Percentiles rank a stretch among this genome's conserved stretches.
Conservation (phyloP, 371 early-diverging fungal genomes). For the Mortierella sp. region DNA sequence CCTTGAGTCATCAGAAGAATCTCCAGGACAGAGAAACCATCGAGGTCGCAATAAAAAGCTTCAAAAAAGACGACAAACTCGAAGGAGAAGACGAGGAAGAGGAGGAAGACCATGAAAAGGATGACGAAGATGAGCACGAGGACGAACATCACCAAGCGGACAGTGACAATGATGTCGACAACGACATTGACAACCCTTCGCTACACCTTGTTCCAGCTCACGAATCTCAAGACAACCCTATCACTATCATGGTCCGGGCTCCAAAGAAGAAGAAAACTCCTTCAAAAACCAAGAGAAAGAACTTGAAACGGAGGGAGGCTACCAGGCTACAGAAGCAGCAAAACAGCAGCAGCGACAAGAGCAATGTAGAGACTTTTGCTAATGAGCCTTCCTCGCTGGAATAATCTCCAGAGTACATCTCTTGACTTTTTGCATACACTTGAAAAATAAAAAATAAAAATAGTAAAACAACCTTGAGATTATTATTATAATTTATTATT, state of each 20-base stretch:
- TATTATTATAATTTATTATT: too few relatives aligned
- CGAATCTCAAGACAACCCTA: background rate
- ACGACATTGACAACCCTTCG: background rate
- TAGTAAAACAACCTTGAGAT: too few relatives aligned
- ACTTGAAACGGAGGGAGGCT: slow-evolving; percentile 2
- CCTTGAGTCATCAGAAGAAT: background rate
- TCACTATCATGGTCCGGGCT: background rate
- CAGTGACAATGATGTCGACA: background rate
- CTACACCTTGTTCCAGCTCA: background rate
- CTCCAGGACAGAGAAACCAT: too few relatives aligned
- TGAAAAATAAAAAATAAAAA: too few relatives aligned
- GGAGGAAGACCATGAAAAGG: background rate
- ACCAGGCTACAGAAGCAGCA: slow-evolving; percentile 1
- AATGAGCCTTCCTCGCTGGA: background rate
- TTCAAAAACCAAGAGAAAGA: slow-evolving; percentile 3
- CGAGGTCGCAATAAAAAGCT: background rate
- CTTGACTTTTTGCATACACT: too few relatives aligned
- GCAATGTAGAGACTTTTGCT: background rate
- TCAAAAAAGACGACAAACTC: background rate
- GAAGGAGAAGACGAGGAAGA: slow-evolving; percentile 4
- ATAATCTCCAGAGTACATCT: too few relatives aligned
- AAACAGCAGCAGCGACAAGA: background rate
- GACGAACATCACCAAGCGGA: background rate
- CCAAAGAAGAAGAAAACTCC: slow-evolving; percentile 6
- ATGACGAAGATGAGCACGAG: background rate